phyloP scores from a whole-genome alignment of 2,329 filamentous ascomycete species.

The Exophiala phaeomuriformis region DNA sequence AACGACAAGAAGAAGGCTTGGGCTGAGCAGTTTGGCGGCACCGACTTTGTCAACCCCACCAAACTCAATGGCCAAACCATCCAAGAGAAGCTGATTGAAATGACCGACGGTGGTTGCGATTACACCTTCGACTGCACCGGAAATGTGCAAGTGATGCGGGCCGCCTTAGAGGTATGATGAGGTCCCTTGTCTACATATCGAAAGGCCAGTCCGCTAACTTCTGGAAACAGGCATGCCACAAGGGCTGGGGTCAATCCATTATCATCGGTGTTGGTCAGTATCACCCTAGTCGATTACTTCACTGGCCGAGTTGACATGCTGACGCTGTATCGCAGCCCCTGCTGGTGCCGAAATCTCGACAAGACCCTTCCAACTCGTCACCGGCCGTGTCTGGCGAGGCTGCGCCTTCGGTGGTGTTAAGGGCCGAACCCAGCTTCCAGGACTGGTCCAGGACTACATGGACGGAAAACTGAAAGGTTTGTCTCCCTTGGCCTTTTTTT shows the following conservation, averaged over 20 bases:
- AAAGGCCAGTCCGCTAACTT: not conserved
- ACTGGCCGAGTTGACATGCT: not conserved
- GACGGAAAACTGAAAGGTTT: constrained; percentile 73
- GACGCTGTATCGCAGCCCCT: constrained; percentile 10
- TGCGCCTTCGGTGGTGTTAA: constrained; percentile 98
- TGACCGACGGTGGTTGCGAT: constrained; percentile 96
- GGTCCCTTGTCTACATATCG: not conserved
- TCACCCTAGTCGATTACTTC: not conserved
- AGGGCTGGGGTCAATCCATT: constrained; percentile 98
- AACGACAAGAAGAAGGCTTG: constrained; percentile 89
- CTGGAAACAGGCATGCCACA: constrained; percentile 77
- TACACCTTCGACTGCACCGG: constrained; percentile 99
- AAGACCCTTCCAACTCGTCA: constrained; percentile 93
- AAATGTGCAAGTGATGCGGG: constrained; percentile 91
- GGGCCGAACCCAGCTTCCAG: constrained; percentile 84
- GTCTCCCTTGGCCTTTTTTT: not conserved
- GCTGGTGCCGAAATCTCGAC: constrained; percentile 23
- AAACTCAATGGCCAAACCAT: constrained; percentile 72
- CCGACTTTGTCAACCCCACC: constrained; percentile 90
- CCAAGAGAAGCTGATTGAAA: constrained; percentile 87
- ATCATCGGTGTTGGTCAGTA: constrained; percentile 78
- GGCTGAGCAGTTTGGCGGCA: constrained; percentile 90
- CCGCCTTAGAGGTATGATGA: constrained; percentile 53
- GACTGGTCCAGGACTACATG: constrained; percentile 83
- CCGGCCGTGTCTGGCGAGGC: constrained; percentile 93